Base-by-base conservation (phyloP, 257 asterid species). In the Salvia splendens region DNA sequence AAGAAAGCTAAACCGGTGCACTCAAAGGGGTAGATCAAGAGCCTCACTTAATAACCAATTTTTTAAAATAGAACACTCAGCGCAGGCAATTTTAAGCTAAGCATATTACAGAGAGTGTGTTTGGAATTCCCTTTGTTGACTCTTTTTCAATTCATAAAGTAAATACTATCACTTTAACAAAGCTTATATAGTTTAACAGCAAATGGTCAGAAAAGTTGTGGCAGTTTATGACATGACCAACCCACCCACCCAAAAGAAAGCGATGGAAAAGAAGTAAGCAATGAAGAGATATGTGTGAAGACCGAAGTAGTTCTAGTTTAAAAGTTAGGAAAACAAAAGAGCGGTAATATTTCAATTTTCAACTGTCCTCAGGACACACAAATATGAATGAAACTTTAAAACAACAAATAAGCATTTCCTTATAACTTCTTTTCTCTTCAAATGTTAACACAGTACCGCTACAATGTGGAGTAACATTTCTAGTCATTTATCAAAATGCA, bases 391-490 rank as follows among this genome's bases (percentile, higher is more conserved):
- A 4, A 35, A 38, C 30, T 24, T 4, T 36, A 12, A 17, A 17
- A 41, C 11, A 38, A 35, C 50, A 38, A 38, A 63, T 62, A 28
- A 63, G 68, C 43, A 45, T 20, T 12, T 16, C 53, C 35, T 63
- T n/a, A 8, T 15, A 36, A 12, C 50, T 61, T 46, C 12, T 32
- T 30, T 17, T 30, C 8, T 1, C n/a, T 43, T 5, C 52, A 36
- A n/a, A 38, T 17, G 38, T 46, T 60, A 2, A 42, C 52, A 10
- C 47, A 17, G 66, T 32, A 24, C 41, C 30, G 5, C 30, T 8
- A 63, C 14, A 46, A 35, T 16, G 49, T 49, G 36, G 11, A 47
- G 20, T 14, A 36, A 46, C 28, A 4, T 4, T 62, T 46, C 28
- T 38, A 28, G 14, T 48, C 32, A 59, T 59, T 38, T 59, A 14